phyloP scores from a whole-genome alignment of 805 yeast genomes.

The Kuraishia piskuri region DNA sequence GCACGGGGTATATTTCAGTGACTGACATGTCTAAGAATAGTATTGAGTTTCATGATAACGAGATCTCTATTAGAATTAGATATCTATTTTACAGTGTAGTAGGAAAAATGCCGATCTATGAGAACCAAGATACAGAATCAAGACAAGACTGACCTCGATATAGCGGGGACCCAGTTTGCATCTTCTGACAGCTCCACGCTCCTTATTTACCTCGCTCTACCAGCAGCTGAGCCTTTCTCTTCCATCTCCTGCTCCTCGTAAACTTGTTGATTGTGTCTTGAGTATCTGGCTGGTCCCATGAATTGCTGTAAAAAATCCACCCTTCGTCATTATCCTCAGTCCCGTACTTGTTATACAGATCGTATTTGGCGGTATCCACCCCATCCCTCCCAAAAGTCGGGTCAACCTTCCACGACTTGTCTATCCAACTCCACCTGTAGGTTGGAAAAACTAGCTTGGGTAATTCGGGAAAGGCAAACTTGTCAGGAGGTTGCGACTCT shows the following conservation, averaged over 20 bases:
- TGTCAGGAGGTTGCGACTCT: constrained; percentile 19
- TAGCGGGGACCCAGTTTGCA: no score
- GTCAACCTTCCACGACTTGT: constrained; percentile 41
- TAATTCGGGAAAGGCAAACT: constrained; percentile 35
- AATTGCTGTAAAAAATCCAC: constrained; percentile 46
- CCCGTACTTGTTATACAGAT: neutral
- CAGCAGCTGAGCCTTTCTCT: constrained; percentile 31
- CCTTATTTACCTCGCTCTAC: neutral
- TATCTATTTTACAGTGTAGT: no score
- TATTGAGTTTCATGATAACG: no score
- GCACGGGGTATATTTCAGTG: no score
- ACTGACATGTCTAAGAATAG: no score
- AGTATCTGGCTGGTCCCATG: constrained; percentile 34
- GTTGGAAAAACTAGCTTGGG: constrained; percentile 16
- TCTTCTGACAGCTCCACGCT: no score
- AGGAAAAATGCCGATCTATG: no score
- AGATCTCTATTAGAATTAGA: no score
- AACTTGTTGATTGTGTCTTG: constrained; percentile 39
- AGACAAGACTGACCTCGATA: no score
- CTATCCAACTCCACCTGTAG: constrained; percentile 52
- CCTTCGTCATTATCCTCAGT: constrained; percentile 25
- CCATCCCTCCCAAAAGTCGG: constrained; percentile 15
- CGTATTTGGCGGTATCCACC: neutral
- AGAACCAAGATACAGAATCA: no score
- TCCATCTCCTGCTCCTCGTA: constrained; percentile 46